phyloP scores from a whole-genome alignment of 192 early-diverging fungal species.

The Coemansia asiatica region DNA sequence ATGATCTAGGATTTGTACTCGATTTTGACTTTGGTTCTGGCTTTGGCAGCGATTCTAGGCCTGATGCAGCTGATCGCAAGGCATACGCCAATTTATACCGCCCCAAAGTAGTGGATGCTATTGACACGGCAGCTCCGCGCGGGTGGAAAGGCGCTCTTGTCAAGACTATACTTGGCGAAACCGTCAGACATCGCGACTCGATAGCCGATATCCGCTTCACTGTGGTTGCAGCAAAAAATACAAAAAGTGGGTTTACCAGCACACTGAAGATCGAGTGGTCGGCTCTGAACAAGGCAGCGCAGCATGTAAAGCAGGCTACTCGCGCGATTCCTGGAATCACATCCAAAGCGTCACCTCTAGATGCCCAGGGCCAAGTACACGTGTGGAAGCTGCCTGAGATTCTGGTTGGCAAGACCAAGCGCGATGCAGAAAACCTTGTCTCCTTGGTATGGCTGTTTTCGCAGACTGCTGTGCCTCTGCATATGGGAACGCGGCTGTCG shows the following conservation, averaged over 20 bases:
- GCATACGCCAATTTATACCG: no score
- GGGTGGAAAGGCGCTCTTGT: no score
- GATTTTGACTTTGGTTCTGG: constrained; percentile 11
- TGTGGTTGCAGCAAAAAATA: no score
- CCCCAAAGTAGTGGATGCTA: background rate
- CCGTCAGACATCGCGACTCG: no score
- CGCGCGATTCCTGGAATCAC: no score
- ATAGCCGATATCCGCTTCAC: no score
- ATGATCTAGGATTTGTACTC: background rate
- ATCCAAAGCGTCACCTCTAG: no score
- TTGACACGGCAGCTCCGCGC: background rate
- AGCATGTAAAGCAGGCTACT: no score
- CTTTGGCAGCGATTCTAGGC: constrained; percentile 3
- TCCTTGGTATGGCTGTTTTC: constrained; percentile 22
- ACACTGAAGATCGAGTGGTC: no score
- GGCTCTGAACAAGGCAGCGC: no score
- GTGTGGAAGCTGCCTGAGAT: constrained; percentile 11
- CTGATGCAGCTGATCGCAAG: background rate
- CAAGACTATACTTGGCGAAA: no score
- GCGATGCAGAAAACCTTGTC: constrained; percentile 16
- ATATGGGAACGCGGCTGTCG: constrained; percentile 8
- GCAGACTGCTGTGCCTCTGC: constrained; percentile 5
- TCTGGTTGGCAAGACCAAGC: constrained; percentile 6
- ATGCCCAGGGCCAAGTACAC: background rate
- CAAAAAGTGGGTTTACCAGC: no score